phyloP scores from a whole-genome alignment of 2,329 filamentous ascomycete species.

The Fusarium nanum region DNA sequence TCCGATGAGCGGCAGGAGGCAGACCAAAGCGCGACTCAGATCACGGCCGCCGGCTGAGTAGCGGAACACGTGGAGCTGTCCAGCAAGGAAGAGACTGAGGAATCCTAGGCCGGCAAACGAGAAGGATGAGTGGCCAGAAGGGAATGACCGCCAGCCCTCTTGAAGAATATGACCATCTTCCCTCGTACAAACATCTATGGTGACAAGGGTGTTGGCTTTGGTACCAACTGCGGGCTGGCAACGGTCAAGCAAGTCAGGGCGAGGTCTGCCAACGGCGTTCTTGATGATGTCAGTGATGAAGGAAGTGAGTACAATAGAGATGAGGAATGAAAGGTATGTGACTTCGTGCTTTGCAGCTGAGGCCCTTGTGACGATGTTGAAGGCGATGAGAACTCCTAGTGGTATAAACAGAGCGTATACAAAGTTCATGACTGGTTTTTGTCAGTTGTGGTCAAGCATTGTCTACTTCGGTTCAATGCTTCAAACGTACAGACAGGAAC shows the following conservation, averaged over 20 bases:
- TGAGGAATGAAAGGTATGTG: slow-evolving; percentile 82
- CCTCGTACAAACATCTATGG: slow-evolving; percentile 78
- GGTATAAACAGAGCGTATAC: slow-evolving; percentile 82
- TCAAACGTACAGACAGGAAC: slow-evolving; percentile 76
- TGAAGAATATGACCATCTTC: slow-evolving; percentile 75
- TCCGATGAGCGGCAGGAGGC: slow-evolving; percentile 68
- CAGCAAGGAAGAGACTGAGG: slow-evolving; percentile 75
- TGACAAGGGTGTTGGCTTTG: slow-evolving; percentile 65
- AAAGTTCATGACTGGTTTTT: slow-evolving; percentile 72
- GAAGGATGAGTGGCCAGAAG: slow-evolving; percentile 83
- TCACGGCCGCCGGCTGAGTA: slow-evolving; percentile 60
- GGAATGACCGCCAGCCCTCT: slow-evolving; percentile 87
- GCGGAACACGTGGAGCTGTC: slow-evolving; percentile 70
- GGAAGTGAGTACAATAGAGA: slow-evolving; percentile 79
- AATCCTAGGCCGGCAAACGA: slow-evolving; percentile 84
- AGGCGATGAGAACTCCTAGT: slow-evolving; percentile 71
- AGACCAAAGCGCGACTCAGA: slow-evolving; percentile 67
- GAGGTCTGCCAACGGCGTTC: slow-evolving; percentile 83
- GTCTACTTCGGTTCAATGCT: not conserved
- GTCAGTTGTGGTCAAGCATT: slow-evolving; percentile 1
- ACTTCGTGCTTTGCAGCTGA: slow-evolving; percentile 85
- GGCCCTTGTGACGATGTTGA: slow-evolving; percentile 71
- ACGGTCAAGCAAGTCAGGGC: slow-evolving; percentile 73
- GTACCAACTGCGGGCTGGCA: slow-evolving; percentile 75
- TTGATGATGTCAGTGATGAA: slow-evolving; percentile 93